Percentiles rank a stretch among this genome's conserved stretches.
Conservation (phyloP, 2,329 filamentous ascomycete species). For the Neopestalotiopsis clavispora region DNA sequence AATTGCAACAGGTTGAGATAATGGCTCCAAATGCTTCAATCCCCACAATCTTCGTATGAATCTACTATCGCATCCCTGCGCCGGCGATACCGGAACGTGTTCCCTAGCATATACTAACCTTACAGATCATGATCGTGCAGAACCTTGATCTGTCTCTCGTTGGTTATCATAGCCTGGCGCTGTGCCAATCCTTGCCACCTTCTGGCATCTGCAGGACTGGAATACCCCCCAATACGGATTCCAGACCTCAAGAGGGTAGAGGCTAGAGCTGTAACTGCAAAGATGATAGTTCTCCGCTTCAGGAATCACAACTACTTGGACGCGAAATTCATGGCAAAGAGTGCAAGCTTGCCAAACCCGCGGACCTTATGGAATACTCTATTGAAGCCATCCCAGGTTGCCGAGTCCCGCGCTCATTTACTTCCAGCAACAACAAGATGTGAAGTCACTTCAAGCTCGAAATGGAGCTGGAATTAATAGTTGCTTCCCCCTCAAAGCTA, state of each 20-base stretch:
- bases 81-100: slow-evolving; percentile 14
- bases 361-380: background rate
- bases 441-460: background rate
- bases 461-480: background rate
- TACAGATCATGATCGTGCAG: slow-evolving; percentile 11
- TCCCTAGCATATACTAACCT: slow-evolving; percentile 12
- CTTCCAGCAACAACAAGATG: background rate
- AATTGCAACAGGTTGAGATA: background rate
- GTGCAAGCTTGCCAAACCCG: background rate
- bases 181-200: background rate
- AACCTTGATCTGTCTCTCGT: background rate
- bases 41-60: background rate
- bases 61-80: slow-evolving; percentile 11
- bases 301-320: background rate
- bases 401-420: background rate
- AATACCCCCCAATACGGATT: background rate
- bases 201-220: background rate
- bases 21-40: background rate
- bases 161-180: background rate
- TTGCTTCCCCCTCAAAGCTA: background rate
- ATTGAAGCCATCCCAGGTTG: background rate
- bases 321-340: background rate
- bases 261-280: background rate
- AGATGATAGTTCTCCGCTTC: background rate
- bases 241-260: background rate